Evolutionary conservation across 257 asterid genomes (phyloP).

Genomic region (Mentha longifolia): DNA sequence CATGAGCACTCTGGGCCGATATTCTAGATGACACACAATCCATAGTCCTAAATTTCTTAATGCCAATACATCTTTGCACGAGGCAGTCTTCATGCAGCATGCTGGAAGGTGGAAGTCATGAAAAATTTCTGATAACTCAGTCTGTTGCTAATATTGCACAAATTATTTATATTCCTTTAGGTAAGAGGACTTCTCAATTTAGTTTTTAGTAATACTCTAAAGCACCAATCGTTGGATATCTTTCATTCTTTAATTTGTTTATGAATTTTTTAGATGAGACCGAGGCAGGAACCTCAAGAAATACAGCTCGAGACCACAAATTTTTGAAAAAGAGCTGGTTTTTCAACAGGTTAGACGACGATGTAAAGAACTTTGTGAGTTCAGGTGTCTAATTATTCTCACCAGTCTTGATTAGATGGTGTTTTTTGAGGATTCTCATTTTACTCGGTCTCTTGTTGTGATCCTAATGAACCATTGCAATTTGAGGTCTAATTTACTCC

Average conservation of each 20-base stretch:
- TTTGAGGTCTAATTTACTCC: constrained; percentile 24
- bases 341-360: constrained; percentile 38
- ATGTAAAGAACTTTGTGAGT: constrained; percentile 34
- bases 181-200: constrained; percentile 41
- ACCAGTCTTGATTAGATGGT: constrained; percentile 1
- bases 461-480: constrained; percentile 27
- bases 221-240: constrained; percentile 18
- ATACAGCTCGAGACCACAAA: constrained; percentile 24
- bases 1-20: constrained; percentile 33
- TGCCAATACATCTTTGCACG: constrained; percentile 17
- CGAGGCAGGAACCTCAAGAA: constrained; percentile 32
- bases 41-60: constrained; percentile 14
- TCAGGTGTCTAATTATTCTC: constrained; percentile 27
- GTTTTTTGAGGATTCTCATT: constrained; percentile 15
- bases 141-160: constrained; percentile 31
- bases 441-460: constrained; percentile 19
- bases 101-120: constrained; percentile 18
- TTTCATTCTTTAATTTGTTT: constrained; percentile 9
- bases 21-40: constrained; percentile 49
- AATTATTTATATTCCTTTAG: constrained; percentile 40
- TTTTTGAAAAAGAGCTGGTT: constrained; percentile 21
- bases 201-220: constrained; percentile 29
- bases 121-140: constrained; percentile 16
- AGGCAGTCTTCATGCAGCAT: constrained; percentile 21
- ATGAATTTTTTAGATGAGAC: constrained; percentile 32